Conservation (phyloP, 2,329 filamentous ascomycete species). For the Periconia sp. region DNA sequence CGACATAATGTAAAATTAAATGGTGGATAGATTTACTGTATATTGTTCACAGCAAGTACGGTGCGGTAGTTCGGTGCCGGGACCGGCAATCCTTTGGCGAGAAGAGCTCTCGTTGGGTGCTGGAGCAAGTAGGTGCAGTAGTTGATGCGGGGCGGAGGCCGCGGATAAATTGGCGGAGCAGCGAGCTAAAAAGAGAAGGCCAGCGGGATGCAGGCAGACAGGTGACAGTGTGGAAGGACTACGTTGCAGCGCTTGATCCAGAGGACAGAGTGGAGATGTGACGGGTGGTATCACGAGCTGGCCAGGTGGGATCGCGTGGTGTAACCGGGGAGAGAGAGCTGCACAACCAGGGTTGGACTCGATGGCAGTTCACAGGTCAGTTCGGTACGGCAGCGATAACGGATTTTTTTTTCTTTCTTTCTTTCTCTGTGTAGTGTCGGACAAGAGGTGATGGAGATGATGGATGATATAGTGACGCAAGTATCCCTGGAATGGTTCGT, state of each 20-base stretch:
- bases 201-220: slow-evolving; percentile 11
- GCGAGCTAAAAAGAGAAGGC: slow-evolving; percentile 3
- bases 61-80: slow-evolving; percentile 26
- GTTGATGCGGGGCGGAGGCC: slow-evolving; percentile 36
- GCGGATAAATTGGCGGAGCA: slow-evolving; percentile 36
- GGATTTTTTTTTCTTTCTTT: neutral
- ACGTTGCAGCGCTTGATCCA: slow-evolving; percentile 20
- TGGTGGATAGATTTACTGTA: slow-evolving; percentile 29
- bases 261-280: slow-evolving; percentile 5
- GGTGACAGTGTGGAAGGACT: slow-evolving; percentile 10
- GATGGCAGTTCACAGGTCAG: neutral
- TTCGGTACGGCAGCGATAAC: neutral
- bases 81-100: slow-evolving; percentile 32
- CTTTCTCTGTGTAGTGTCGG: too few relatives aligned
- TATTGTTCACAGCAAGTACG: slow-evolving; percentile 17
- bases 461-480: too few relatives aligned
- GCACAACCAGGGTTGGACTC: neutral
- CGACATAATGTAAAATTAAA: slow-evolving; percentile 52
- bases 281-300: slow-evolving; percentile 26
- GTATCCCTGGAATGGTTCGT: neutral
- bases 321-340: slow-evolving; percentile 20
- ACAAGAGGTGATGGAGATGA: too few relatives aligned
- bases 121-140: slow-evolving; percentile 18
- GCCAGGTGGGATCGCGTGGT: slow-evolving; percentile 24
- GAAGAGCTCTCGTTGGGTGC: slow-evolving; percentile 27